phyloP scores from a whole-genome alignment of 305 asterid species.

The Lippia alba region DNA sequence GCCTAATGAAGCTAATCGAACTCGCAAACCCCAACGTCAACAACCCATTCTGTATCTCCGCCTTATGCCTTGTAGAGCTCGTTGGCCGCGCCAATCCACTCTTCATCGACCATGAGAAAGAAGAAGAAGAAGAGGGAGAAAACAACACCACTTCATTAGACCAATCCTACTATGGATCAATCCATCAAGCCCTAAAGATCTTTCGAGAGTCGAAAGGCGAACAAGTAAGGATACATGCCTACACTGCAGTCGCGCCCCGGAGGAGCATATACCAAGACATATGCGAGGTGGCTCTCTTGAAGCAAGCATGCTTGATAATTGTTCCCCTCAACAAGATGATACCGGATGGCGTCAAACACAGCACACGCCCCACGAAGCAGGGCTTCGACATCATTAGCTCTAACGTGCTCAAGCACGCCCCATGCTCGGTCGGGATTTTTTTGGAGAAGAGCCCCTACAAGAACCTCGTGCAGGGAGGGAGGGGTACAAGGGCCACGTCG shows the following conservation, averaged over 20 bases:
- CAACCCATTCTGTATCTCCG: constrained; percentile 58
- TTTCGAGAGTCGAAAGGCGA: constrained; percentile 54
- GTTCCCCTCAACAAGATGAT: constrained; percentile 48
- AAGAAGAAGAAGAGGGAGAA: constrained; percentile 29
- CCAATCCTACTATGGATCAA: constrained; percentile 29
- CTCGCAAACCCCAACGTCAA: constrained; percentile 55
- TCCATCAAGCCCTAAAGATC: constrained; percentile 60
- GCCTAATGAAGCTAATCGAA: constrained; percentile 57
- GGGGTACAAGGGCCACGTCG: constrained; percentile 5
- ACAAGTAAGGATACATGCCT: constrained; percentile 46
- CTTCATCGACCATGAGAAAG: constrained; percentile 59
- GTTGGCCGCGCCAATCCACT: constrained; percentile 62
- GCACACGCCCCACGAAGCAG: background rate
- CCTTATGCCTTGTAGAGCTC: constrained; percentile 65
- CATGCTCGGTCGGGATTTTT: constrained; percentile 82
- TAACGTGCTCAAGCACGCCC: constrained; percentile 63
- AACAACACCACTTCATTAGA: background rate
- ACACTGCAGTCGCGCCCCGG: constrained; percentile 59
- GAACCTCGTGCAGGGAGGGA: constrained; percentile 21
- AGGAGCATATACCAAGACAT: constrained; percentile 78
- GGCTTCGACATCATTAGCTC: constrained; percentile 44
- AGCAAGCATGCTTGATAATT: constrained; percentile 65
- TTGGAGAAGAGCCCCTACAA: constrained; percentile 44
- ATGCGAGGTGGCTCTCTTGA: constrained; percentile 71
- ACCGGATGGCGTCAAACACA: constrained; percentile 18